Percentiles rank a stretch among this genome's conserved stretches.
Conservation (phyloP, 345 rosid genomes). For the Psidium guajava region DNA sequence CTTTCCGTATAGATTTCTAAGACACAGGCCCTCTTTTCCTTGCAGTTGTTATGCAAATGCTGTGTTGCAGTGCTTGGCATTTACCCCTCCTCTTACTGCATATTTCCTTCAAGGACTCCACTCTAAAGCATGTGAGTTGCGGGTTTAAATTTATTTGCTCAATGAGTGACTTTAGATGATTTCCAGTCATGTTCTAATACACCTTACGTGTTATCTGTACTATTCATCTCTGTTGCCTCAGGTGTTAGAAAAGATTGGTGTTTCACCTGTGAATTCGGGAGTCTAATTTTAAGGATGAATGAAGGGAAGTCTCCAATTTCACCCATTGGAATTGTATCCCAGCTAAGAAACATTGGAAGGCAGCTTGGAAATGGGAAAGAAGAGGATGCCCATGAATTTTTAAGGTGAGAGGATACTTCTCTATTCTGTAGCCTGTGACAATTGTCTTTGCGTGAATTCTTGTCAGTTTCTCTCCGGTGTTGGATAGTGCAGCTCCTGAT, state of each 20-base stretch:
- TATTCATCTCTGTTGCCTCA: constrained; percentile 16
- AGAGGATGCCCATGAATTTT: constrained; percentile 99
- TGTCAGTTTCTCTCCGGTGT: not conserved
- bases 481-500: not conserved
- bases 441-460: not conserved
- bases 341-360: constrained; percentile 60
- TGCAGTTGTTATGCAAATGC: constrained; percentile 97
- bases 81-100: constrained; percentile 87
- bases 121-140: constrained; percentile 64
- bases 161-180: not conserved
- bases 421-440: not conserved
- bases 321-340: constrained; percentile 65
- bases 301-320: constrained; percentile 67
- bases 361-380: constrained; percentile 80
- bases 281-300: constrained; percentile 54
- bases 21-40: constrained; percentile 1
- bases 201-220: not conserved
- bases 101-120: constrained; percentile 82
- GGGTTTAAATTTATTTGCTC: not conserved
- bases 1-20: not conserved
- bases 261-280: constrained; percentile 86
- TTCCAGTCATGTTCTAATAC: not conserved
- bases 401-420: constrained; percentile 41
- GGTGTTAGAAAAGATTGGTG: constrained; percentile 76
- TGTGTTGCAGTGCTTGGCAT: constrained; percentile 85